A percentile compares a stretch with the other conserved stretches of the same genome.
These are phyloP conservation scores for Sporisorium iseilematis-ciliati DNA, from an alignment of 1,284 basidiomycete species.

Conservation along the genomic window DNA sequence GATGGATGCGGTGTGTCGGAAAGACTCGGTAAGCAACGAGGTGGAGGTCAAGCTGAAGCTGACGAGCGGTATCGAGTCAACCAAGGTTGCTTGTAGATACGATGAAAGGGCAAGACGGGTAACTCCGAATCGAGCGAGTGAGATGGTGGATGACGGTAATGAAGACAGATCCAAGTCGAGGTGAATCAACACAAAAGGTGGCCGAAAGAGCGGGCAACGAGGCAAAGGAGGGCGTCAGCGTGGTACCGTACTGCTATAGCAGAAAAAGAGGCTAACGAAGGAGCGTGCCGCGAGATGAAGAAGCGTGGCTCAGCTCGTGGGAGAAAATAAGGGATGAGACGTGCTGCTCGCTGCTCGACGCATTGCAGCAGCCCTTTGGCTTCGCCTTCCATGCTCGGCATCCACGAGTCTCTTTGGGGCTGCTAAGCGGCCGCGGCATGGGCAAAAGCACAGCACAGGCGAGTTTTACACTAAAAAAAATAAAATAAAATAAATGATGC, in stretches of 20 bases:
- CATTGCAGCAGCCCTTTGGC: constrained; percentile 2
- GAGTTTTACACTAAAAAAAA: not conserved
- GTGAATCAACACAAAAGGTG: not conserved
- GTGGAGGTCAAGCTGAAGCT: constrained; percentile 2
- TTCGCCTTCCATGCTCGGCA: constrained; percentile 12
- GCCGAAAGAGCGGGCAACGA: not conserved
- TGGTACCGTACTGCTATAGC: not conserved
- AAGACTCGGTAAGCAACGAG: not conserved
- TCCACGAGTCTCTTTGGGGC: constrained; percentile 8
- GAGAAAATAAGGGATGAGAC: constrained; percentile 7
- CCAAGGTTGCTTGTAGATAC: not conserved
- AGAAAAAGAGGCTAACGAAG: not conserved
- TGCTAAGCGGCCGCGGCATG: constrained; percentile 6
- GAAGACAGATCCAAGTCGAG: not conserved
- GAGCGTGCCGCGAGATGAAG: constrained; percentile 23
- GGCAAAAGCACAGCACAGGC: not conserved
- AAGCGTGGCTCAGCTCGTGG: constrained; percentile 40
- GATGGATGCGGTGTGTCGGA: not conserved
- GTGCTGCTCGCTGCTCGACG: too few species aligned
- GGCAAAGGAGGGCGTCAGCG: not conserved
- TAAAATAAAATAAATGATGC: constrained; percentile 2
- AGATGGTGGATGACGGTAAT: constrained; percentile 7
- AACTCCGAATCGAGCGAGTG: not conserved
- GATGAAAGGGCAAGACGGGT: not conserved
- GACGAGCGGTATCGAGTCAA: not conserved